A percentile compares a stretch with the other conserved stretches of the same genome.
phyloP scores from a whole-genome alignment of 2,329 filamentous ascomycete genomes.

The Nemania diffusa region DNA sequence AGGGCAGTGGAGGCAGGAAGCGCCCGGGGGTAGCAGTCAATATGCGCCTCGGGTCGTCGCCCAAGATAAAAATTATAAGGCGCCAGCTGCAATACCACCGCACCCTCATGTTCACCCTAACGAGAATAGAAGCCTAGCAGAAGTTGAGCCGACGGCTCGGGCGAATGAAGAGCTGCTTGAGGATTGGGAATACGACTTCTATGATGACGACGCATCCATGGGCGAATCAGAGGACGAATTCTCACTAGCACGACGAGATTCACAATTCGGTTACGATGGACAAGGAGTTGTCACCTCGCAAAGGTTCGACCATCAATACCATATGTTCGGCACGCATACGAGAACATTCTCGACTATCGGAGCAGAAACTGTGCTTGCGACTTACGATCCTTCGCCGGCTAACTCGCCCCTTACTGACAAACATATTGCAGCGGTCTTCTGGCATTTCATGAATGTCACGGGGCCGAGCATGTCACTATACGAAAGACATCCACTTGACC shows the following conservation, averaged over 20 bases:
- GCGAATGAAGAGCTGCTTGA: conserved; percentile 31
- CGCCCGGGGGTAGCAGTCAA: conserved; percentile 41
- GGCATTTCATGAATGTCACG: conserved; percentile 90
- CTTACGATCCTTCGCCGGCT: conserved; percentile 72
- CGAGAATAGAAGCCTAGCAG: conserved; percentile 39
- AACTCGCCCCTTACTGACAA: conserved; percentile 82
- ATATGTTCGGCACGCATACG: conserved; percentile 58
- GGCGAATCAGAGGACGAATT: conserved; percentile 70
- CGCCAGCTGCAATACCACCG: conserved; percentile 30
- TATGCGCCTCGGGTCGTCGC: conserved; percentile 35
- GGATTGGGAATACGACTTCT: conserved; percentile 59
- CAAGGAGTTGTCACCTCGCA: conserved; percentile 54
- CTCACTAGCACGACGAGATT: conserved; percentile 53
- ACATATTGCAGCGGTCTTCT: conserved; percentile 84
- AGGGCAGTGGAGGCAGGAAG: conserved; percentile 43
- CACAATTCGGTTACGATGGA: conserved; percentile 53
- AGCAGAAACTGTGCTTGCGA: conserved; percentile 65
- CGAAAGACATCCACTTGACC: conserved; percentile 82
- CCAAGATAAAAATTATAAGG: conserved; percentile 32
- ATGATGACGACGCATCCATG: conserved; percentile 71
- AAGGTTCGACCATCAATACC: conserved; percentile 51
- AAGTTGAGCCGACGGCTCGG: conserved; percentile 29
- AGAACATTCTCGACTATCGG: conserved; percentile 62
- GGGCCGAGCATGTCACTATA: conserved; percentile 88
- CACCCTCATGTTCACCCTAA: conserved; percentile 31